Conservation (phyloP, 2,329 filamentous ascomycete species). For the Monosporascus sp. region DNA sequence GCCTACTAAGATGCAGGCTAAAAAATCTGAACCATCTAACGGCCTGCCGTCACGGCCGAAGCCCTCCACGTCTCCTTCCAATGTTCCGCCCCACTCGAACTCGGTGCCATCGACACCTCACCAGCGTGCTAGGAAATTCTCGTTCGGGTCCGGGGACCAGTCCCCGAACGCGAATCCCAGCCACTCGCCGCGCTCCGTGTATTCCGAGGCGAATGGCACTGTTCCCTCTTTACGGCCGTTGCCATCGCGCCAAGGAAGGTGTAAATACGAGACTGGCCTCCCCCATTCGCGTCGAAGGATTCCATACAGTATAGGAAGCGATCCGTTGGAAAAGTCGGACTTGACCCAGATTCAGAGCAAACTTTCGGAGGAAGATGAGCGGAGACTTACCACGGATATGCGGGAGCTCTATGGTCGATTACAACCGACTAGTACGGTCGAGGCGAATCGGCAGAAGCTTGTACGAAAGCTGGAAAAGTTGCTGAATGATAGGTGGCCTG, state of each 20-base stretch:
- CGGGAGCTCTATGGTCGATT: slow-evolving; percentile 78
- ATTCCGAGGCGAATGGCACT: slow-evolving; percentile 78
- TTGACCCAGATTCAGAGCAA: slow-evolving; percentile 67
- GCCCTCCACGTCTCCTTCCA: slow-evolving; percentile 32
- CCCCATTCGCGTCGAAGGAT: slow-evolving; percentile 79
- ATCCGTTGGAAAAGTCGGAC: slow-evolving; percentile 67
- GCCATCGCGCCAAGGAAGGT: slow-evolving; percentile 56
- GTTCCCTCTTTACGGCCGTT: slow-evolving; percentile 64
- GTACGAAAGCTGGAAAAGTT: slow-evolving; percentile 84
- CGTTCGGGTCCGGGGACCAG: slow-evolving; percentile 70
- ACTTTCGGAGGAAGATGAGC: slow-evolving; percentile 67
- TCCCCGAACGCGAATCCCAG: slow-evolving; percentile 73
- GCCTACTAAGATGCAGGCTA: slow-evolving; percentile 44
- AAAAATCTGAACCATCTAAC: slow-evolving; percentile 31
- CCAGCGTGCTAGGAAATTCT: slow-evolving; percentile 79
- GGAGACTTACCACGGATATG: slow-evolving; percentile 75
- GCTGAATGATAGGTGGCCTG: slow-evolving; percentile 88
- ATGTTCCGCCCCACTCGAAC: slow-evolving; percentile 64
- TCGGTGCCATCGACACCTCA: slow-evolving; percentile 93
- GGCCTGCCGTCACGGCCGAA: slow-evolving; percentile 20
- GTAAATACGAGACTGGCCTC: slow-evolving; percentile 84
- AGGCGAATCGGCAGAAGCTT: slow-evolving; percentile 67
- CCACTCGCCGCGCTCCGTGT: slow-evolving; percentile 84
- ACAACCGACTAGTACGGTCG: slow-evolving; percentile 74
- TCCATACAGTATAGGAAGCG: slow-evolving; percentile 83